Base-by-base conservation (phyloP, 2,329 filamentous ascomycete species). In the Myriosclerotinia duriaeana region DNA sequence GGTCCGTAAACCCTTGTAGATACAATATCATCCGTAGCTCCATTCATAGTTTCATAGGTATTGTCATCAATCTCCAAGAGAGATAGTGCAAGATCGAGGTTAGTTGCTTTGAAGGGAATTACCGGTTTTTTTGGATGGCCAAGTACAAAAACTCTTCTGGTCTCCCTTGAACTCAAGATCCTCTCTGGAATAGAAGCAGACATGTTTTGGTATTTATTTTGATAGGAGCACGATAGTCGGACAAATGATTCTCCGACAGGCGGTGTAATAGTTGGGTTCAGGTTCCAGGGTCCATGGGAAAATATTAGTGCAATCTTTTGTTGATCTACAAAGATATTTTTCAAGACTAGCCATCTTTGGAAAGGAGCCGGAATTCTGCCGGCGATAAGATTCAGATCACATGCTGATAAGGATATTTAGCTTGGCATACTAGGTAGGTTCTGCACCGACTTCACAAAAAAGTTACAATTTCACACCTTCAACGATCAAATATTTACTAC, bases 321-420 rank as follows among this genome's bases (percentile, higher is more conserved):
- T 34, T 34, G 30, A 34, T 34, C 4, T 34, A 34, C 52, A 26
- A 26, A 20, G 20, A 53, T 53, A 53, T 53, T 17, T 53, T 5
- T 53, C n/a, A 5, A 53, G 26, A 53, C 11, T 14, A 36, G 26
- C 26, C 12, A 53, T 22, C 5, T 22, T 34, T 11, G 52, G 34
- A 34, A 9, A 15, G 4, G 15, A 53, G 30, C 30, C 30, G 30
- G 30, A 34, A 34, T 34, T 34, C 30, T 34, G 52, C 52, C 34
- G 30, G 34, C 4, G 15, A 11, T 30, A 44, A 42, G 12, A 15
- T 3, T 53, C n/a, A 17, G 17, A 40, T 64, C 53, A 50, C 53
- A 50, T 64, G 38, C 17, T 26, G 62, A 64, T 64, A 58, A 64
- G 62, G 22, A 58, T 34, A 17, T 48, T 12, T n/a, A 53, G 20